Base-by-base conservation (phyloP, 2,329 filamentous ascomycete genomes). In the Pseudocercospora ulei region DNA sequence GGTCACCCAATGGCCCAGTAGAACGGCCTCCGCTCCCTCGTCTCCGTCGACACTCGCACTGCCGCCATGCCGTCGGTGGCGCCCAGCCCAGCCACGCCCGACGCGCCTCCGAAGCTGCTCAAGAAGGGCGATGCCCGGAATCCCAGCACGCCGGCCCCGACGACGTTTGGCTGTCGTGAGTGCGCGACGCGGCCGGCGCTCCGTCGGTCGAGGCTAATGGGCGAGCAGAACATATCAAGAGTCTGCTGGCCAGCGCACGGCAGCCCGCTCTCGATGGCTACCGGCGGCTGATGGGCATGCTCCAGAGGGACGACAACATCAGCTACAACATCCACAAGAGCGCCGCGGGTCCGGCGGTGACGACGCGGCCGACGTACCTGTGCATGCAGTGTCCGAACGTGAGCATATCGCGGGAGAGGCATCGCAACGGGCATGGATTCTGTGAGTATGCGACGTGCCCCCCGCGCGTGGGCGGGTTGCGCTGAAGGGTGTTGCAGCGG, bases 381-480 rank as follows among this genome's bases (percentile, higher is more conserved):
- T 84, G 80, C 53, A 62, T 84, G 33, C 80, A 84, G 61, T 88
- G 82, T 54, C 75, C 79, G 7, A 71, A 68, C 35, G 82, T 81
- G 13, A 72, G 80, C 43, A 73, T 72, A 7, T 73, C 77, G 47
- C 73, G 80, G 35, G 76, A 81, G 46, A 70, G 78, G 53, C 82
- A 88, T 60, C 77, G 78, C 39, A 84, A 81, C 56, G 67, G 68
- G 35, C 82, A 88, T 60, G 71, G 76, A 35, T 85, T 87, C 53
- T 84, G 81, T 86, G 68, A 43, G 65, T 48, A 29, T 18, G 22
- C 2, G n/a, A 14, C 5, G 18, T 12, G 22, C 11, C 27, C n/a
- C 33, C 18, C 14, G 18, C 14, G 16, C 23, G 30, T 35, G 20
- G n/a, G 20, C 26, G 25, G n/a, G 17, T 2, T 39, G 68, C 62